Evolutionary conservation across 2,329 filamentous ascomycete species (phyloP), one percentile per base, ranked within the genome.

Genomic region (Verticillium albo-atrum): DNA sequence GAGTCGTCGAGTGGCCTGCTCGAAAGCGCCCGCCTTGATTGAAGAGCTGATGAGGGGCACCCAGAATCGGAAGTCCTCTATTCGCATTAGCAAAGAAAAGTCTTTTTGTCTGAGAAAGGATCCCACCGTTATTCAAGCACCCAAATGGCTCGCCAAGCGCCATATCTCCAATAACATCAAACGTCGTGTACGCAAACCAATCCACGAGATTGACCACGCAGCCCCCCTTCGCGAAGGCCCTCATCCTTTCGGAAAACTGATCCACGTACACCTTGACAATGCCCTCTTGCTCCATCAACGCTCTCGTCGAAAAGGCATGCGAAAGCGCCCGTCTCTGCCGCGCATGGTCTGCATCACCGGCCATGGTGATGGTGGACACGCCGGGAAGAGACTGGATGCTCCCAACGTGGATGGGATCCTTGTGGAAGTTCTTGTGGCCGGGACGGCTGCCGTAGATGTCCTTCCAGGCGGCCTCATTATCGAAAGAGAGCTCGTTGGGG

Each of bases 91-190:
- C 14, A 32, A 9, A 32, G 30, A 4, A 14, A 14, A n/a, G n/a
- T n/a, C 1, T 10, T 10, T 12, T 3, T 10, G 9, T 32, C 37
- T 1, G 37, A 47, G 15, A 47, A n/a, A 10, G 15, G 4, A 17
- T n/a, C 30, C n/a, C 12, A 55, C 54, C 54, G n/a, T 68, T 68
- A 17, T 72, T 67, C 2, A 79, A 66, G 63, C 72, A 75, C 9
- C 69, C 71, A 62, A 78, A 79, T 1, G 75, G 72, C 58, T 78
- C 73, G 7, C 77, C 78, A 63, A 80, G 81, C 0, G 78, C 74
- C 60, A 81, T 70, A 63, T 80, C 78, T 23, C 77, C 77, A 54
- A 77, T 73, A 35, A 77, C 71, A 65, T 77, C 76, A 63, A 79
- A 77, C 2, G 75, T 72, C 4, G 71, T 66, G 60, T 71, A 74